Conservation (phyloP, 768 basidiomycete species). For the Leccinellum rugosiceps region DNA sequence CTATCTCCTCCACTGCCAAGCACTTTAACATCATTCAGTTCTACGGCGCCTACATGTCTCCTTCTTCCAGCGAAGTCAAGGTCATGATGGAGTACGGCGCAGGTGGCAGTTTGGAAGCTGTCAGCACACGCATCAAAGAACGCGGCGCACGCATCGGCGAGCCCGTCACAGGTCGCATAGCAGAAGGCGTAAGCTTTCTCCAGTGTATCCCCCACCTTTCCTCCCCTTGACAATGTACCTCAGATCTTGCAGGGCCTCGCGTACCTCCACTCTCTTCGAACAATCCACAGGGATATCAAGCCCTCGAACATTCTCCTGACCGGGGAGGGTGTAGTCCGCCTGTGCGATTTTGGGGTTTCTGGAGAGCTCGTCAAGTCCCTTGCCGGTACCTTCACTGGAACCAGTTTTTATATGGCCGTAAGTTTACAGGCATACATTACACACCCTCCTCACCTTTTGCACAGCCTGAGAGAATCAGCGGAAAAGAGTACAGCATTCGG, state of each 20-base stretch:
- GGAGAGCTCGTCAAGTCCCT: slow-evolving; percentile 89
- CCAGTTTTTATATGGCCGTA: slow-evolving; percentile 98
- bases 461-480: slow-evolving; percentile 92
- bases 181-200: slow-evolving; percentile 73
- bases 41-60: slow-evolving; percentile 88
- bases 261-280: slow-evolving; percentile 87
- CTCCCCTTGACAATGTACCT: slow-evolving; percentile 7
- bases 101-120: slow-evolving; percentile 85
- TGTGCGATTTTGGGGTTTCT: slow-evolving; percentile 96
- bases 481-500: slow-evolving; percentile 87
- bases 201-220: neutral
- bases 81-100: slow-evolving; percentile 92
- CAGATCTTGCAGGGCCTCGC: slow-evolving; percentile 89
- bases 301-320: slow-evolving; percentile 92
- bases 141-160: slow-evolving; percentile 78
- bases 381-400: slow-evolving; percentile 96
- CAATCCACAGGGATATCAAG: slow-evolving; percentile 96
- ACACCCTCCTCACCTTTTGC: slow-evolving; percentile 5
- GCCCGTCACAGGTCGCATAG: slow-evolving; percentile 85
- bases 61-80: slow-evolving; percentile 87
- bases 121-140: slow-evolving; percentile 81
- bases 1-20: slow-evolving; percentile 80
- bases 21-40: slow-evolving; percentile 89
- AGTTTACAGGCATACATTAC: slow-evolving; percentile 33
- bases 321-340: slow-evolving; percentile 83